Evolutionary conservation across 1,284 basidiomycete species (phyloP), one percentile per base, ranked within the genome.

Genomic region (Cutaneotrichosporon sp.): DNA sequence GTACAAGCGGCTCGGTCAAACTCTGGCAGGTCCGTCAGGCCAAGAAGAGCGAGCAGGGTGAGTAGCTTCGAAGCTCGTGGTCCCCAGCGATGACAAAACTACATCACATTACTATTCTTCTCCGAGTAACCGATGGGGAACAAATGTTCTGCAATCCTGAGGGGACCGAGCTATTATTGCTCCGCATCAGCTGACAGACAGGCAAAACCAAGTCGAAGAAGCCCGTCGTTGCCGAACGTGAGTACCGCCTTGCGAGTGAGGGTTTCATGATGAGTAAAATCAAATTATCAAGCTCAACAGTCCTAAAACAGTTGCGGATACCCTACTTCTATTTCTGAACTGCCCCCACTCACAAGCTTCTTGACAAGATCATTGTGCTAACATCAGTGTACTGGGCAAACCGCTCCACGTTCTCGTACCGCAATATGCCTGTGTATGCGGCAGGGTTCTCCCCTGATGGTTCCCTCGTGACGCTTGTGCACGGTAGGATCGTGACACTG

Each of bases 361-460:
- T 31, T 27, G 11, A 43, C 9, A 34, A 4, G 11, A 16, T 20
- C 38, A n/a, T n/a, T n/a, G n/a, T n/a, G 59, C 67, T 70, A 60
- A 62, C 55, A 35, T 9, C 57, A 91, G 90, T 82, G 47, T 87
- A 82, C 59, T 94, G 90, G 89, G 79, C 84, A 20, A 77, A 81
- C 38, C 82, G 85, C 32, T 86, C 88, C 3, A 82, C 82, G 1
- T 80, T 88, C 60, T 75, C 73, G 32, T 88, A 87, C 70, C 86
- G 85, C 33, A 77, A 79, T n/a, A 79, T 85, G 61, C 77, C 78
- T 25, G 88, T 90, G 45, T 76, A 75, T 49, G 79, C 84, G 49
- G 77, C 82, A 0, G 80, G 84, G 1, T 97, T 90, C 82, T 90
- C 92, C 6, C 81, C 81, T 1, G 94, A 97, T 68, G 87, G 84